Evolutionary conservation across 805 yeast genomes (phyloP), one percentile per base, ranked within the genome.

Genomic region (Ogataea nitratoaversa): DNA sequence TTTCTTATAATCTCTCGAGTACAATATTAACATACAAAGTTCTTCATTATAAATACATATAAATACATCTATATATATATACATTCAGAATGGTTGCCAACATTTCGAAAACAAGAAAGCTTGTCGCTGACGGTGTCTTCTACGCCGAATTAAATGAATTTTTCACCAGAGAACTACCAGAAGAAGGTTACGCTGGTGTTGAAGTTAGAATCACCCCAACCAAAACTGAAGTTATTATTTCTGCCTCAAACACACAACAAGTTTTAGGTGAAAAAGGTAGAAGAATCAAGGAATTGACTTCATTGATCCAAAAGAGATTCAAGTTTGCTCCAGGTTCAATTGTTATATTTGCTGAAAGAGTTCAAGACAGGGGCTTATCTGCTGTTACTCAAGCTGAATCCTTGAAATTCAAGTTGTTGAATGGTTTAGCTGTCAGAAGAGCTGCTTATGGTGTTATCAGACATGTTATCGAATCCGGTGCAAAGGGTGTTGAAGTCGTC

Each of bases 401-500:
- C 63, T 82, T 93, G 71, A 89, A 89, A 74, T 85, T 90, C 89
- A 93, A 93, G 80, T 83, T 93, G 65, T 85, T 93, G 68, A 85
- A 84, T 78, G 99, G 99, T 80, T 84, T 93, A 68, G 96, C 98
- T 67, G 89, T 93, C 79, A 89, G 99, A 82, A 88, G 99, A 81
- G 99, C 99, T 63, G 98, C 98, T 65, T 93, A 93, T 88, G 98
- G 98, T 88, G 98, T 93, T 62, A 95, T 93, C 77, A 89, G 99
- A 82, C 87, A 81, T 84, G 96, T 95, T 67, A 93, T 93, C 96
- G 97, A 90, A 75, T 88, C 97, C 56, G 99, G 99, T 76, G 99
- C 99, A 70, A 93, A 93, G 87, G 99, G 99, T 90, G 96, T 95
- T 68, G 99, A 93, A 82, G 99, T 93, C 72, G 98, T 93, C 64